Evolutionary conservation across 2,329 filamentous ascomycete species (phyloP).

Genomic region (Ophiocordyceps camponoti-saundersi): DNA sequence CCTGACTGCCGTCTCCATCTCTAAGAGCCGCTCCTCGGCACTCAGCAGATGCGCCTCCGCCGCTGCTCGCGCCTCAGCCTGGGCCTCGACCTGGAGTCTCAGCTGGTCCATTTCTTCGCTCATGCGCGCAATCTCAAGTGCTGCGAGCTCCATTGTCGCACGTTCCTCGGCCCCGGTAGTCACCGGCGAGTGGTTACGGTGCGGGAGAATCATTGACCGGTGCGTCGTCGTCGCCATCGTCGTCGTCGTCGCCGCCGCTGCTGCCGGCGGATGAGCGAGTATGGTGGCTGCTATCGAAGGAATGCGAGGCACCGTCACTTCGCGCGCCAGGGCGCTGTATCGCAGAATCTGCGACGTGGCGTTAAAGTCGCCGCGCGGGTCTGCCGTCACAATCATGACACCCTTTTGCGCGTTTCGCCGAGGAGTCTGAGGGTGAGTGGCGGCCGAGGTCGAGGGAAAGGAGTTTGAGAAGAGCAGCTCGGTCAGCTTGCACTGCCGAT

Average conservation of each 20-base stretch:
- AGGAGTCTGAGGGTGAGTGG: constrained; percentile 16
- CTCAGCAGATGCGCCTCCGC: constrained; percentile 58
- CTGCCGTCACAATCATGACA: constrained; percentile 92
- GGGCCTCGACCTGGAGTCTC: constrained; percentile 49
- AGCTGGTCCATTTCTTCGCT: constrained; percentile 56
- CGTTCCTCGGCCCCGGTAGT: constrained; percentile 28
- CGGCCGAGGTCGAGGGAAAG: constrained; percentile 45
- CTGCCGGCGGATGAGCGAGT: constrained; percentile 17
- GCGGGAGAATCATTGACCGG: constrained; percentile 23
- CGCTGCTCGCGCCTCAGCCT: constrained; percentile 51
- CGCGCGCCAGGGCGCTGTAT: constrained; percentile 81
- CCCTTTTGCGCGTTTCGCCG: constrained; percentile 64
- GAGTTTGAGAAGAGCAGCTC: constrained; percentile 80
- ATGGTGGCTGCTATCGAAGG: constrained; percentile 69
- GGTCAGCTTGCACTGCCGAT: constrained; percentile 71
- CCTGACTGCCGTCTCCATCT: constrained; percentile 67
- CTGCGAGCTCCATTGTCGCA: constrained; percentile 67
- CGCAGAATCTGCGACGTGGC: constrained; percentile 90
- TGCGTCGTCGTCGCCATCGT: constrained; percentile 11
- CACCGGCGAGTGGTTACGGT: constrained; percentile 22
- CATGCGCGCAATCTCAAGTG: constrained; percentile 66
- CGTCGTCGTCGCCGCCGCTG: constrained; percentile 11
- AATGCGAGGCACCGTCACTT: constrained; percentile 80
- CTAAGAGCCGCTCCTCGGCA: constrained; percentile 46
- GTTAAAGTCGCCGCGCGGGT: constrained; percentile 87